phyloP scores from a whole-genome alignment of 164 flowering plant genomes.

The Umbellularia californica region DNA sequence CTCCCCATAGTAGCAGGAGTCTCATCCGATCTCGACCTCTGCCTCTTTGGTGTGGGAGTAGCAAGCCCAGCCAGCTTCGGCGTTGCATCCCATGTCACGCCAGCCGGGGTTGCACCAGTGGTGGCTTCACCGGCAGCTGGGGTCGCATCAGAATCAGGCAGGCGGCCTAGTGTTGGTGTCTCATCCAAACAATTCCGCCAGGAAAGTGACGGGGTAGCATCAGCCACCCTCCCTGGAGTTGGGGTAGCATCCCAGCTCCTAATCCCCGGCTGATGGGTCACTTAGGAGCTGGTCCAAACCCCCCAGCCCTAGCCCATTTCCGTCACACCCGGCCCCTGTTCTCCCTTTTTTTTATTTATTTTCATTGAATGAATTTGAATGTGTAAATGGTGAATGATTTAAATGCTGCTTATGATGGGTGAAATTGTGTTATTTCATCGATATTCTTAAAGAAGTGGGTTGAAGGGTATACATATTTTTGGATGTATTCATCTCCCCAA shows the following conservation, averaged over 20 bases:
- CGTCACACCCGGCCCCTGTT: no score
- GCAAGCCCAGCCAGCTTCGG: slow-evolving; percentile 86
- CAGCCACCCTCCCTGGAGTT: slow-evolving; percentile 83
- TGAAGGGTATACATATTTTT: no score
- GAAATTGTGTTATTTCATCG: no score
- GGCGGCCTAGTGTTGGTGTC: slow-evolving; percentile 93
- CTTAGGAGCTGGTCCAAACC: no score
- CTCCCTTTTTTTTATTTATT: no score
- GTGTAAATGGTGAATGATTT: no score
- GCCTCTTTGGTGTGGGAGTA: slow-evolving; percentile 93
- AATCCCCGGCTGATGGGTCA: slow-evolving; percentile 78
- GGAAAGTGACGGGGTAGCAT: slow-evolving; percentile 67
- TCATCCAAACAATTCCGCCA: slow-evolving; percentile 96
- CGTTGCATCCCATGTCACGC: slow-evolving; percentile 99
- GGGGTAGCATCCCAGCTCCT: slow-evolving; percentile 99
- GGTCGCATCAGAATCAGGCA: slow-evolving; percentile 86
- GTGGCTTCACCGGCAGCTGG: slow-evolving; percentile 84
- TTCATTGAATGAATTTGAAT: no score
- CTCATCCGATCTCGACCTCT: slow-evolving; percentile 98
- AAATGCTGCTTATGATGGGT: no score
- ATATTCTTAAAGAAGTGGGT: no score
- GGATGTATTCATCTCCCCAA: no score
- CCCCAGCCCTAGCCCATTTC: no score
- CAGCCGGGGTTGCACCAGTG: slow-evolving; percentile 96
- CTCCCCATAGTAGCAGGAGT: slow-evolving; percentile 95